These are phyloP conservation scores for Aurantiochytrium sp. DNA, from an alignment of 108 stramenopile species.

Conservation along the genomic window DNA sequence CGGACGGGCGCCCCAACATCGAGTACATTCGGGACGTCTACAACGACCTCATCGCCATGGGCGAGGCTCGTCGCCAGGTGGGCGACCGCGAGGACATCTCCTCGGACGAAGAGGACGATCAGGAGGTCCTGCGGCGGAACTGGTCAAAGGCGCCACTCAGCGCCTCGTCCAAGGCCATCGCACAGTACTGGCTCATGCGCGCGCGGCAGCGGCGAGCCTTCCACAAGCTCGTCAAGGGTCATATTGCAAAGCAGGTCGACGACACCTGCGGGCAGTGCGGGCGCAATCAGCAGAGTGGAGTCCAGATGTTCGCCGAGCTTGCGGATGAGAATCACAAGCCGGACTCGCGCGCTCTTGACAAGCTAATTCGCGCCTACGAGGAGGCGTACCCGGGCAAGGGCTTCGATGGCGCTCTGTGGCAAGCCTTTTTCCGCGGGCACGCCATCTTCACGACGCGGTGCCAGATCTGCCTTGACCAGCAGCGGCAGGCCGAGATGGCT, in stretches of 20 bases:
- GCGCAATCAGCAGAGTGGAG: conserved; percentile 51
- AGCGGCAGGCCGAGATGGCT: conserved; percentile 56
- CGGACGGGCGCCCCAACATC: conserved; percentile 61
- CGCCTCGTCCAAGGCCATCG: conserved; percentile 62
- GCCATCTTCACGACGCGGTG: conserved; percentile 69
- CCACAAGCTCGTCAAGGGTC: conserved; percentile 53
- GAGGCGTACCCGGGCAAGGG: conserved; percentile 59
- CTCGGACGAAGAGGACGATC: conserved; percentile 68
- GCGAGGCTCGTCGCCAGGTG: conserved; percentile 54
- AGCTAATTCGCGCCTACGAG: conserved; percentile 65
- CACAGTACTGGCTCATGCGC: conserved; percentile 68
- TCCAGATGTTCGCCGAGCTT: conserved; percentile 49
- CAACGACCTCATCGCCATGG: conserved; percentile 69
- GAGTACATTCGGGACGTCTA: conserved; percentile 75
- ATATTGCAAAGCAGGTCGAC: conserved; percentile 63
- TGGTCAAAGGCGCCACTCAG: conserved; percentile 64
- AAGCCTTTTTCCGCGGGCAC: conserved; percentile 72
- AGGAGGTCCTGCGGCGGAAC: conserved; percentile 52
- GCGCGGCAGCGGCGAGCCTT: conserved; percentile 70
- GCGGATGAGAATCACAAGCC: conserved; percentile 56
- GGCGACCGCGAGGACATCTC: conserved; percentile 64
- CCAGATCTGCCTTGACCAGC: conserved; percentile 58
- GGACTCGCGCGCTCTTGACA: conserved; percentile 67
- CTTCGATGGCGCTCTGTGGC: conserved; percentile 68
- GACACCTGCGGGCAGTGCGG: conserved; percentile 56